These are phyloP conservation scores for Davidsoniella australis DNA, from an alignment of 2,329 filamentous ascomycete species.

Conservation along the genomic window DNA sequence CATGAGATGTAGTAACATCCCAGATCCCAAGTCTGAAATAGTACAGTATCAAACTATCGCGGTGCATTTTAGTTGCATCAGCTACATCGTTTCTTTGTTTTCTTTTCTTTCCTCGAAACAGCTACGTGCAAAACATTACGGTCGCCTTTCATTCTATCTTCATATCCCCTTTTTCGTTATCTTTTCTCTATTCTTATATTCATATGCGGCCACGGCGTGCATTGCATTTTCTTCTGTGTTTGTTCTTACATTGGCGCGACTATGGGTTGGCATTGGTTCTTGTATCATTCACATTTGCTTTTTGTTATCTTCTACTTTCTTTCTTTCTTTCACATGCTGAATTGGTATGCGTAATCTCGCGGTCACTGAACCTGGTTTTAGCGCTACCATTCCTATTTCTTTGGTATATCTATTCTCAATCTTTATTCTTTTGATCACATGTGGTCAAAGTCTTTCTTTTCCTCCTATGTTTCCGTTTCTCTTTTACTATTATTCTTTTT, in stretches of 20 bases:
- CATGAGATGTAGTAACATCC: too few relatives aligned
- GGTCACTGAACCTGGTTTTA: slow-evolving; percentile 3
- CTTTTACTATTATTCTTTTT: neutral
- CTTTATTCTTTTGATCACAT: neutral
- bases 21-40: too few relatives aligned
- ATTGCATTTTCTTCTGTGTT: slow-evolving; percentile 2
- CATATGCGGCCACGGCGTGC: too few relatives aligned
- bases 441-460: slow-evolving; percentile 1
- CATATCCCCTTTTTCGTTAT: slow-evolving; percentile 2
- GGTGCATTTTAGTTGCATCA: neutral
- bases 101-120: neutral
- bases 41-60: neutral
- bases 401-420: slow-evolving; percentile 2
- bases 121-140: neutral
- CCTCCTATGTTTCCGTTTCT: slow-evolving; percentile 12
- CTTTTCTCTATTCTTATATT: neutral
- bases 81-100: neutral
- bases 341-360: neutral
- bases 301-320: neutral
- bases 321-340: neutral
- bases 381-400: slow-evolving; percentile 1
- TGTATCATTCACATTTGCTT: slow-evolving; percentile 17
- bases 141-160: neutral
- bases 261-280: slow-evolving; percentile 4
- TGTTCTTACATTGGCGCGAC: slow-evolving; percentile 2